A percentile compares a stretch with the other conserved stretches of the same genome.
Conservation (phyloP, 2,329 filamentous ascomycete genomes). For the Leptosphaerulina australis region DNA sequence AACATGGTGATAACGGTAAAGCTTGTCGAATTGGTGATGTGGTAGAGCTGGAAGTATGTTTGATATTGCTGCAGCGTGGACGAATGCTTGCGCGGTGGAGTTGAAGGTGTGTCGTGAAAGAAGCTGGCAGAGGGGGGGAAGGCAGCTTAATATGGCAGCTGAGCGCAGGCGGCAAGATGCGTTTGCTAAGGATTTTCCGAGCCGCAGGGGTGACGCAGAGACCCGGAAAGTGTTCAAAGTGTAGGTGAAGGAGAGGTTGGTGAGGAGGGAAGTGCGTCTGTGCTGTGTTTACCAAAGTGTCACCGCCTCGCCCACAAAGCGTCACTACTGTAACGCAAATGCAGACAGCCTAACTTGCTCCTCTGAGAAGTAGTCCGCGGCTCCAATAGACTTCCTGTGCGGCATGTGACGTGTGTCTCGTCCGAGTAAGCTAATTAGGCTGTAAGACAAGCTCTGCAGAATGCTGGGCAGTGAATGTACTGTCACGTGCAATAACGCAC, state of each 20-base stretch:
- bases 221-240: slow-evolving; percentile 13
- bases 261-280: slow-evolving; percentile 5
- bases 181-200: slow-evolving; percentile 18
- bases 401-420: background rate
- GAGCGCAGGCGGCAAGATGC: slow-evolving; percentile 15
- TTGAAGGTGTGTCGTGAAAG: slow-evolving; percentile 22
- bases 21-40: slow-evolving; percentile 21
- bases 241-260: slow-evolving; percentile 22
- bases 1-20: slow-evolving; percentile 33
- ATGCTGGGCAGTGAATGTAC: slow-evolving; percentile 18
- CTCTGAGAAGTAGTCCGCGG: background rate
- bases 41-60: slow-evolving; percentile 28
- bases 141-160: slow-evolving; percentile 23
- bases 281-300: slow-evolving; percentile 19
- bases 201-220: slow-evolving; percentile 11
- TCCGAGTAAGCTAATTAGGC: background rate
- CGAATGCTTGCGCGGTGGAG: slow-evolving; percentile 19
- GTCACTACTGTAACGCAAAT: slow-evolving; percentile 21
- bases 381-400: slow-evolving; percentile 1
- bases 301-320: slow-evolving; percentile 21
- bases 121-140: slow-evolving; percentile 10
- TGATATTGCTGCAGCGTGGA: slow-evolving; percentile 31
- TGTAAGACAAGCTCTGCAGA: background rate
- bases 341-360: slow-evolving; percentile 21
- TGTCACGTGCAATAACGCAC: slow-evolving; percentile 19